Evolutionary conservation across 2,329 filamentous ascomycete species (phyloP), one percentile per base, ranked within the genome.

Genomic region (Botrytis byssoidea): DNA sequence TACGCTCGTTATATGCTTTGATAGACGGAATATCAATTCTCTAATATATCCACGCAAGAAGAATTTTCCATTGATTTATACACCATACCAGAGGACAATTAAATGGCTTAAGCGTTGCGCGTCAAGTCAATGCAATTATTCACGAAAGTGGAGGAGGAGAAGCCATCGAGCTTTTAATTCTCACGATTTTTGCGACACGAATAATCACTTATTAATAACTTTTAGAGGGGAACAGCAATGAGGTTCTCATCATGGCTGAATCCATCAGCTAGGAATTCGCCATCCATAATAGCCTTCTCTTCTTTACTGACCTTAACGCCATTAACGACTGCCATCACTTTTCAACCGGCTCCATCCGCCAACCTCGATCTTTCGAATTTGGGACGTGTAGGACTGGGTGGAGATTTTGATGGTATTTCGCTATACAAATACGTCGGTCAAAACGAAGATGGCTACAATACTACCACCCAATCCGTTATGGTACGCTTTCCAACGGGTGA

Each of bases 401-500:
- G 96, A 78, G 91, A 98, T 83, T 99, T 97, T 82, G 90, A 93
- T 79, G 93, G 94, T 72, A 92, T 98, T 79, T 98, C 96, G 20
- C 85, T 98, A 57, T 98, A 96, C 84, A 86, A 95, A 81, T 98
- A 91, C 79, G 86, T 92, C 79, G 93, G 92, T 76, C 95, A 99
- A 82, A 91, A 86, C 74, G 89, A 95, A 82, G 85, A 86, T 75
- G 84, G 87, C 25, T 88, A 89, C 78, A 90, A 84, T 79, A 89
- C 87, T 74, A 94, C 93, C 81, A 93, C 91, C 79, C 90, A 95
- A 80, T 92, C 93, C 29, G 88, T 99, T 59, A 88, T 98, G 72
- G 89, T 92, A 32, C 90, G 91, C 70, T 89, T 97, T 77, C 95
- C 96, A 5, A 96, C 97, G 83, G 94, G 95, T 78, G 89, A 90